Evolutionary conservation across 768 basidiomycete species (phyloP), one percentile per base, ranked within the genome.

Genomic region (Suillus hirtellus): DNA sequence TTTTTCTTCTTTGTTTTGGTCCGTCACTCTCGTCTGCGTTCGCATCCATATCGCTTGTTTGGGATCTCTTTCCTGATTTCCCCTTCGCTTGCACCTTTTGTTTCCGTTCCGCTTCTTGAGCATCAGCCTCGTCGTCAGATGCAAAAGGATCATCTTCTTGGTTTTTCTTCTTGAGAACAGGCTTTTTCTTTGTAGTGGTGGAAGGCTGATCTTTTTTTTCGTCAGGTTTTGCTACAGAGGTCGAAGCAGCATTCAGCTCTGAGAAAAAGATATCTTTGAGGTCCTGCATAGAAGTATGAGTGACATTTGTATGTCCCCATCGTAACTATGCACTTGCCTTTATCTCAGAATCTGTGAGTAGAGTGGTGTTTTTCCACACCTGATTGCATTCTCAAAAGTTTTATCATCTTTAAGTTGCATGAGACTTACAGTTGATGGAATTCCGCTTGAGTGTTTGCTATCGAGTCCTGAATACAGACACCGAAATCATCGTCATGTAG

Each of bases 361-460:
- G 71, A 34, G 81, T 78, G 9, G 79, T 76, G 68, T 84, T 87
- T 76, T 88, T 90, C 89, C 90, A 91, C 37, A 86, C 78, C 90
- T 90, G 64, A 5, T 63, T 50, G 46, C 63, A n/a, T 19, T 35
- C 64, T 56, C 60, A 21, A 63, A 35, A 19, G 12, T 31, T 31
- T 15, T 19, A 59, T 24, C 62, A 38, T 63, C 21, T 34, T 46
- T 10, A 58, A 60, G 17, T 60, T 40, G n/a, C 54, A 52, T 27
- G 47, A 40, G 49, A 72, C 81, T 53, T 63, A 89, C 90, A 64
- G 90, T 90, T 27, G 90, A 87, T 46, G 81, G 83, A 59, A 92
- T 81, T 9, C 89, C 88, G 70, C 89, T 90, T 0, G 86, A 73
- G 70, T 92, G 90, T 70, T 92, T 92, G 73, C 89, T 90, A 67